Evolutionary conservation across 352 stramenopile genomes (phyloP).

Genomic region (Globisporangium rhizosaccharum): DNA sequence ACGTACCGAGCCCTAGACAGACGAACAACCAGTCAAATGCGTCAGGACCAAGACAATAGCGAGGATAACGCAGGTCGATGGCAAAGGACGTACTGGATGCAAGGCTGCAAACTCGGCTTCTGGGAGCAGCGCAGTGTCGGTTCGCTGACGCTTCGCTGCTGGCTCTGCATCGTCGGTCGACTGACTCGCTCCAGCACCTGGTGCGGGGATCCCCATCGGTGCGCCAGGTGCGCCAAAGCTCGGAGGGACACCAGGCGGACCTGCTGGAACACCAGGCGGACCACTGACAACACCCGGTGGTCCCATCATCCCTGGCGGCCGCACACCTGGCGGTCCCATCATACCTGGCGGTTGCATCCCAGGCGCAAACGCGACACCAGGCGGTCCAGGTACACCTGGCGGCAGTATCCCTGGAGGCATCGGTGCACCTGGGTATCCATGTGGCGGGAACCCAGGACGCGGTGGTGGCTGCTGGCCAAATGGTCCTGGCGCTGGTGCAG

Average conservation of each 20-base stretch:
- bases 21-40: neutral
- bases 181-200: constrained; percentile 2
- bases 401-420: constrained; percentile 18
- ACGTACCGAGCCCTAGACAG: constrained; percentile 48
- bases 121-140: constrained; percentile 54
- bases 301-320: constrained; percentile 24
- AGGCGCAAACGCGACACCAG: constrained; percentile 17
- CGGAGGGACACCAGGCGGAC: constrained; percentile 4
- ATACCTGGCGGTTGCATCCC: constrained; percentile 15
- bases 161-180: constrained; percentile 36
- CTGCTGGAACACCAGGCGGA: constrained; percentile 16
- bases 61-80: constrained; percentile 10
- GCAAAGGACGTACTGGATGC: constrained; percentile 49
- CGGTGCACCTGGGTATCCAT: constrained; percentile 5
- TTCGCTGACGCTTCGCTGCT: constrained; percentile 65
- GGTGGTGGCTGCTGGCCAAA: constrained; percentile 8
- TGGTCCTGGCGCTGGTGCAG: constrained; percentile 1
- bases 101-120: constrained; percentile 73
- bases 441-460: constrained; percentile 3
- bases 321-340: constrained; percentile 23
- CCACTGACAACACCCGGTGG: constrained; percentile 25
- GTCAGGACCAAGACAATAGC: constrained; percentile 1
- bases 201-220: neutral
- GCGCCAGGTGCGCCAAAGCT: neutral
- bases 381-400: constrained; percentile 16